phyloP scores from a whole-genome alignment of 176 grass and related monocot species.

The Hyparrhenia diplandra region DNA sequence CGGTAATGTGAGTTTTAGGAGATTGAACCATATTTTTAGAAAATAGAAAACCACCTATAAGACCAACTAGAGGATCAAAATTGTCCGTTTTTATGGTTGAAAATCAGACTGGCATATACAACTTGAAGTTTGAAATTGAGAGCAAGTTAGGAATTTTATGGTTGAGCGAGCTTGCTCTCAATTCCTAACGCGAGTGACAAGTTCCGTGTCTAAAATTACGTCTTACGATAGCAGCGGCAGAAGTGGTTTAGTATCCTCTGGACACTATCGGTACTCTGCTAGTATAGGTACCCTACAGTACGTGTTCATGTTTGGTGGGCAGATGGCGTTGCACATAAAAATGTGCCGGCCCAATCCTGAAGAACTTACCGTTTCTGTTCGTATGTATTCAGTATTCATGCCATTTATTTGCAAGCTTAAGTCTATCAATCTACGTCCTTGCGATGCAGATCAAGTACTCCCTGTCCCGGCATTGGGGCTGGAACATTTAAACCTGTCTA shows the following conservation, averaged over 20 bases:
- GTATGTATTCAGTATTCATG: background rate
- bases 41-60: too few relatives aligned
- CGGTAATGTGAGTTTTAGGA: too few relatives aligned
- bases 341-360: constrained; percentile 5
- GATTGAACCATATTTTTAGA: too few relatives aligned
- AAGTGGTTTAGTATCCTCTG: background rate
- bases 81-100: too few relatives aligned
- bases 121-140: too few relatives aligned
- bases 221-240: background rate
- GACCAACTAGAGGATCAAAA: too few relatives aligned
- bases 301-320: constrained; percentile 6
- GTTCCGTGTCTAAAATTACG: background rate
- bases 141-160: too few relatives aligned
- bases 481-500: too few relatives aligned
- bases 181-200: background rate
- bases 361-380: background rate
- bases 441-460: background rate
- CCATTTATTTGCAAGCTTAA: constrained; percentile 25
- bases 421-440: background rate
- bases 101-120: too few relatives aligned
- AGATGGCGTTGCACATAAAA: background rate
- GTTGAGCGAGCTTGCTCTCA: background rate
- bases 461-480: background rate
- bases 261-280: background rate
- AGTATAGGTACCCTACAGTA: background rate